A percentile compares a stretch with the other conserved stretches of the same genome.
Evolutionary conservation across 2,329 filamentous ascomycete species (phyloP).

Genomic region (Alternaria sp.): DNA sequence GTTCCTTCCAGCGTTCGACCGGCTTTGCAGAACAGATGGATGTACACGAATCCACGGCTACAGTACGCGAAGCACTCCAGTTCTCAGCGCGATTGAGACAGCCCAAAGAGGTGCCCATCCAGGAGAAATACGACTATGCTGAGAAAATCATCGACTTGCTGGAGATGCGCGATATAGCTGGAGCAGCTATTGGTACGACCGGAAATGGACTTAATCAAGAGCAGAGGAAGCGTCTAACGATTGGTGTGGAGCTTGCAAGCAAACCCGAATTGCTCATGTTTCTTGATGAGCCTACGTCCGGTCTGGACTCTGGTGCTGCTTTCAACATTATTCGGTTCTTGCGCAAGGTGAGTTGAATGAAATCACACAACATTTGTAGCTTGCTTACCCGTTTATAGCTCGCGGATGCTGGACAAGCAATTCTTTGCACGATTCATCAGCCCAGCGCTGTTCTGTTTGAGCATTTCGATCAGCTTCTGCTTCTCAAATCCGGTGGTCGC

Average conservation of each 20-base stretch:
- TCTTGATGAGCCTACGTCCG: slow-evolving; percentile 79
- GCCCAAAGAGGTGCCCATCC: slow-evolving; percentile 63
- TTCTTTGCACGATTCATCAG: slow-evolving; percentile 75
- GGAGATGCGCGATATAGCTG: slow-evolving; percentile 70
- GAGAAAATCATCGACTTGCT: slow-evolving; percentile 70
- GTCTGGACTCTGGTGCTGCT: slow-evolving; percentile 74
- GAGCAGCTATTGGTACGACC: slow-evolving; percentile 69
- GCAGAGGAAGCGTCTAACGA: slow-evolving; percentile 72
- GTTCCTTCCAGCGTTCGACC: slow-evolving; percentile 81
- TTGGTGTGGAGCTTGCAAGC: slow-evolving; percentile 67
- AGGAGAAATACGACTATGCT: slow-evolving; percentile 71
- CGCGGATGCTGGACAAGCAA: slow-evolving; percentile 70
- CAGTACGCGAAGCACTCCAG: slow-evolving; percentile 69
- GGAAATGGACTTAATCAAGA: slow-evolving; percentile 63
- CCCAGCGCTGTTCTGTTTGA: slow-evolving; percentile 72
- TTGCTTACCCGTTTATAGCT: slow-evolving; percentile 46
- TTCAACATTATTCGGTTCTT: slow-evolving; percentile 72
- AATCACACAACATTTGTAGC: rapidly evolving
- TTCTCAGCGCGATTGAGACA: slow-evolving; percentile 71
- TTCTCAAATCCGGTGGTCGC: slow-evolving; percentile 70
- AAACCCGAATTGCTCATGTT: slow-evolving; percentile 78
- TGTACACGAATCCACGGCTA: slow-evolving; percentile 68
- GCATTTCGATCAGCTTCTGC: slow-evolving; percentile 70
- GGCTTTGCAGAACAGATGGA: slow-evolving; percentile 75
- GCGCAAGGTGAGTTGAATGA: slow-evolving; percentile 55